A percentile compares a stretch with the other conserved stretches of the same genome.
phyloP scores from a whole-genome alignment of 1,284 basidiomycete genomes.

The Rugosomyces carneus region DNA sequence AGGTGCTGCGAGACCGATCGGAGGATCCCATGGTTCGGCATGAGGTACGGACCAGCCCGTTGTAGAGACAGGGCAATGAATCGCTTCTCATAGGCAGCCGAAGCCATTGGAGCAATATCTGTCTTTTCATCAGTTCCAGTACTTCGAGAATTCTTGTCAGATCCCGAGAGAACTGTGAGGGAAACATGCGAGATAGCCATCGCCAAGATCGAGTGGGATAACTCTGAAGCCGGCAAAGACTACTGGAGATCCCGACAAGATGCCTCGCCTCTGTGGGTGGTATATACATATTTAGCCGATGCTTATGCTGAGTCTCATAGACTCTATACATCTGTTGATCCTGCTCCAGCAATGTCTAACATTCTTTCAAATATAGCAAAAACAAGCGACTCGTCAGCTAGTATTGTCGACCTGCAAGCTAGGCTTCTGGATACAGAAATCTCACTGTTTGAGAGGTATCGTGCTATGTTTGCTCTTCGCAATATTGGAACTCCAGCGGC shows the following conservation, averaged over 20 bases:
- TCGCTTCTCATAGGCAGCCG: slow-evolving; percentile 66
- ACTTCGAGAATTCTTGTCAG: slow-evolving; percentile 68
- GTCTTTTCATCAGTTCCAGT: slow-evolving; percentile 61
- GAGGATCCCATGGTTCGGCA: slow-evolving; percentile 98
- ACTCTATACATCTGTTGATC: slow-evolving; percentile 87
- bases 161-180: slow-evolving; percentile 77
- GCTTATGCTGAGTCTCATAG: slow-evolving; percentile 17
- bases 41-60: slow-evolving; percentile 51
- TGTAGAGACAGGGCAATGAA: slow-evolving; percentile 6
- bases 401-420: slow-evolving; percentile 53
- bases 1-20: slow-evolving; percentile 60
- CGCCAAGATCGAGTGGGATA: slow-evolving; percentile 92
- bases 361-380: slow-evolving; percentile 49
- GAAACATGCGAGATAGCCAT: slow-evolving; percentile 99
- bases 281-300: not conserved
- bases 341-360: slow-evolving; percentile 76
- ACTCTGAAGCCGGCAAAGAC: slow-evolving; percentile 63
- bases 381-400: slow-evolving; percentile 40
- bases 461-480: slow-evolving; percentile 97
- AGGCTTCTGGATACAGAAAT: slow-evolving; percentile 66
- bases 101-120: slow-evolving; percentile 96
- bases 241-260: slow-evolving; percentile 31
- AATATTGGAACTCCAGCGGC: slow-evolving; percentile 81
- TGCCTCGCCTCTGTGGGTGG: slow-evolving; percentile 35
- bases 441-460: slow-evolving; percentile 90